Percentiles rank a stretch among this genome's conserved stretches.
Conservation (phyloP, 257 asterid genomes). For the Ehretia macrophylla region DNA sequence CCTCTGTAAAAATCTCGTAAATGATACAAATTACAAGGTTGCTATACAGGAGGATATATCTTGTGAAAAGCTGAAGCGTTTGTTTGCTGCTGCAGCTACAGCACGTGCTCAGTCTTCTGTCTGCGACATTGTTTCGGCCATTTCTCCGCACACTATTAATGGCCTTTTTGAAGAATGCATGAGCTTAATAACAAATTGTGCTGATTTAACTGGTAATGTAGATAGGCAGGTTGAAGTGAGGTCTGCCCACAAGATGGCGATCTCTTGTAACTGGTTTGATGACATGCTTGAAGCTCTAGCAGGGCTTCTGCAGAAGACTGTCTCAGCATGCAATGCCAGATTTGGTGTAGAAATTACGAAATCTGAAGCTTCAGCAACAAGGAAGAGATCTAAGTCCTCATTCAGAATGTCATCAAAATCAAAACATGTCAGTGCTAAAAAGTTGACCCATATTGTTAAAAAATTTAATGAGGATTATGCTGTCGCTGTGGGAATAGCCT, state of each 20-base stretch:
- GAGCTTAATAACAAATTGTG: constrained; percentile 56
- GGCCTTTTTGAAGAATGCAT: constrained; percentile 67
- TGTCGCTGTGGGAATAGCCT: constrained; percentile 71
- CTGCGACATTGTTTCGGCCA: constrained; percentile 62
- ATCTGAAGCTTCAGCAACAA: constrained; percentile 26
- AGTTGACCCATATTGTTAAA: constrained; percentile 21
- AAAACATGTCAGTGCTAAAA: constrained; percentile 30
- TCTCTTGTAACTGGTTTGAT: constrained; percentile 71
- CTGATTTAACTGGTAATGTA: constrained; percentile 39
- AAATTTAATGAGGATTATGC: constrained; percentile 55
- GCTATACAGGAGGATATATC: constrained; percentile 57
- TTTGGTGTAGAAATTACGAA: constrained; percentile 38
- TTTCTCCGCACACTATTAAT: constrained; percentile 46
- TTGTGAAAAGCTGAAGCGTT: constrained; percentile 51
- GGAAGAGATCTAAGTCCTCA: constrained; percentile 37
- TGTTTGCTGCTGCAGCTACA: constrained; percentile 68
- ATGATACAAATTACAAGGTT: constrained; percentile 44
- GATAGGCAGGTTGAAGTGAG: constrained; percentile 69
- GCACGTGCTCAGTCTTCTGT: constrained; percentile 69
- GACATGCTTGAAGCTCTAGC: constrained; percentile 66
- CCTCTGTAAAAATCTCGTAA: constrained; percentile 54
- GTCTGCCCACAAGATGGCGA: constrained; percentile 78
- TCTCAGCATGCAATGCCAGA: constrained; percentile 40
- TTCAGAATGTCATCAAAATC: constrained; percentile 41
- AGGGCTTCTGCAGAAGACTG: constrained; percentile 61